Base-by-base conservation (phyloP, 179 eudicot genomes). In the Corrigiola litoralis region DNA sequence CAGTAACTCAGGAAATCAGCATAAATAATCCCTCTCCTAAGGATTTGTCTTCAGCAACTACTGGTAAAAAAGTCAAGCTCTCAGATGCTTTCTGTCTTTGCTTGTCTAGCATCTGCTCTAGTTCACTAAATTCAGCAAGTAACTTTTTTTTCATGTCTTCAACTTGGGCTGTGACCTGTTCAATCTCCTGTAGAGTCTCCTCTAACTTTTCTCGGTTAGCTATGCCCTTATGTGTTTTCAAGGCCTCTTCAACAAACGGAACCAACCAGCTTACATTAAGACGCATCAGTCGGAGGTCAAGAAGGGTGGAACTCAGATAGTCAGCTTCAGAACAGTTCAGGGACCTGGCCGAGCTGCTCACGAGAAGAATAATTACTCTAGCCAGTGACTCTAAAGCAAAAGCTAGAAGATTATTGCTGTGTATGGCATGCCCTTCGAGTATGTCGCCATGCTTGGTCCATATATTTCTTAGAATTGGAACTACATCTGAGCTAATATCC, bases 321-420 rank as follows among this genome's bases (percentile, higher is more conserved):
- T 14, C 32, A 4, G 52, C 63, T 63, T 61, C 54, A 3, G 56
- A 41, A 16, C 61, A 20, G 8, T 12, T 61, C 61, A 69, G 40
- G 2, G 53, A 16, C 40, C 42, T 16, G 24, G 18, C 38, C n/a
- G 73, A 8, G 60, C 29, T 61, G 1, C 8, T 32, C 24, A 38
- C 17, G 31, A 69, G 61, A 42, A 61, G 23, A n/a, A 60, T 36
- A 21, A 52, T 52, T 25, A 50, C 32, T n/a, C 32, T 61, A 31
- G 73, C 67, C 5, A 69, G 33, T 1, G 68, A 51, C 55, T 69
- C 73, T 36, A 61, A 44, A 11, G 61, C 52, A 52, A 54, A 48
- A 10, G 37, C 34, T 23, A 41, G 25, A 10, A 52, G 40, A 7
- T 51, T 11, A 2, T 51, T 7, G 12, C 66, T 61, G 3, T 42